These are phyloP conservation scores for Ceratocystis colombiana DNA, from an alignment of 2,329 filamentous ascomycete genomes.

Conservation along the genomic window DNA sequence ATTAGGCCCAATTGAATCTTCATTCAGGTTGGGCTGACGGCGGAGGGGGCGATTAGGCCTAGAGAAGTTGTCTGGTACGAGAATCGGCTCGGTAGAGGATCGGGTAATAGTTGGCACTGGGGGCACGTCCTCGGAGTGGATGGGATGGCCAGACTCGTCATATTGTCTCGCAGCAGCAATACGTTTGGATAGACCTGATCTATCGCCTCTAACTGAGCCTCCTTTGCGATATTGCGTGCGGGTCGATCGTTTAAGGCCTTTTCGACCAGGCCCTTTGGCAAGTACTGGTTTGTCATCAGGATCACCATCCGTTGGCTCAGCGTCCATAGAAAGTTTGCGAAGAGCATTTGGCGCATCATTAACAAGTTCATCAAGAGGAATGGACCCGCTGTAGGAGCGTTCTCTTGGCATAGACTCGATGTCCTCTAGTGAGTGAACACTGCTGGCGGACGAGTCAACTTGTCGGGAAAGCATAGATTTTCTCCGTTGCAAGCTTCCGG, in stretches of 20 bases:
- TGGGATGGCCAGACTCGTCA: conserved; percentile 11
- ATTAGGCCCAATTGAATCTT: conserved; percentile 33
- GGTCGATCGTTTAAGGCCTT: conserved; percentile 78
- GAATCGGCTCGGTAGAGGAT: conserved; percentile 59
- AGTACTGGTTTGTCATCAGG: conserved; percentile 68
- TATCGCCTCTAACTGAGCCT: conserved; percentile 72
- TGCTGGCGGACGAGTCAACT: conserved; percentile 60
- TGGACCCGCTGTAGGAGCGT: conserved; percentile 41
- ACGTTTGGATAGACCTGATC: conserved; percentile 64
- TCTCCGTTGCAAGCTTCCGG: conserved; percentile 63
- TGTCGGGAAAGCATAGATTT: conserved; percentile 94
- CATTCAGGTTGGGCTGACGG: conserved; percentile 41
- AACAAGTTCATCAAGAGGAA: conserved; percentile 72
- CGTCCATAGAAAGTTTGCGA: conserved; percentile 54
- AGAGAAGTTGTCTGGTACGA: conserved; percentile 48
- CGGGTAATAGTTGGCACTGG: conserved; percentile 42
- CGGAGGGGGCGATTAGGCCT: conserved; percentile 44
- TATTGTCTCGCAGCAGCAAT: conserved; percentile 35
- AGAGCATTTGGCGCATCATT: conserved; percentile 66
- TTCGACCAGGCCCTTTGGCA: conserved; percentile 58
- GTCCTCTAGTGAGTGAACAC: conserved; percentile 65
- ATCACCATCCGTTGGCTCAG: conserved; percentile 41
- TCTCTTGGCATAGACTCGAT: conserved; percentile 69
- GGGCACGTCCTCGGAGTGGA: conserved; percentile 34
- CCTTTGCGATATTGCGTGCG: conserved; percentile 79